These are phyloP conservation scores for Cladophialophora carrionii DNA, from an alignment of 2,329 filamentous ascomycete genomes.

Conservation along the genomic window DNA sequence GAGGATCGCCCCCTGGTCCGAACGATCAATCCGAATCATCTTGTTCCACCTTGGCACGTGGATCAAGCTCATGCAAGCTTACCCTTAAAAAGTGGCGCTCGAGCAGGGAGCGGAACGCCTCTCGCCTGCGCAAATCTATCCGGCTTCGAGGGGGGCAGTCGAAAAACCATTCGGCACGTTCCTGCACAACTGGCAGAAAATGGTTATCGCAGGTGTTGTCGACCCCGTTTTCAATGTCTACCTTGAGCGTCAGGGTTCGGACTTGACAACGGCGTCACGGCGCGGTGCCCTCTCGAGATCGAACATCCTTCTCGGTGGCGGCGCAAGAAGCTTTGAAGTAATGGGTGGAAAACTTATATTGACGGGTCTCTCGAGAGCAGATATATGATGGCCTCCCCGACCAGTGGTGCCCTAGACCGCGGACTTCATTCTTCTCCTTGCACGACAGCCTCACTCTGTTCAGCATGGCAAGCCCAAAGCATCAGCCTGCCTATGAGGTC, in stretches of 20 bases:
- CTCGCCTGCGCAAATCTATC: constrained; percentile 1
- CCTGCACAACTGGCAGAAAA: constrained; percentile 5
- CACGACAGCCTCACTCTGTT: neutral
- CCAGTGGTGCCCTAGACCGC: neutral
- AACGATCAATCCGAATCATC: constrained; percentile 19
- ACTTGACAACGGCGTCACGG: neutral
- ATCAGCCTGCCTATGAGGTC: constrained; percentile 14
- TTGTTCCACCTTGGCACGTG: constrained; percentile 25
- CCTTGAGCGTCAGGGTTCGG: neutral
- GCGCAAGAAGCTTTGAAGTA: neutral
- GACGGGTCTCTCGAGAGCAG: neutral
- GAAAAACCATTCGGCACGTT: neutral
- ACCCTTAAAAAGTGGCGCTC: neutral
- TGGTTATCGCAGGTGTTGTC: neutral
- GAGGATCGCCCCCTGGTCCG: constrained; percentile 10
- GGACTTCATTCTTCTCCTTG: neutral
- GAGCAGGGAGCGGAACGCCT: constrained; percentile 4
- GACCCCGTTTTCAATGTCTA: neutral
- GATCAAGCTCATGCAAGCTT: constrained; percentile 10
- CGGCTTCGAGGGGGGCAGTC: neutral
- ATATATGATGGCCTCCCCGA: constrained; percentile 2
- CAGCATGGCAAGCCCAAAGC: constrained; percentile 15
- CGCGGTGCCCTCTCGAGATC: neutral
- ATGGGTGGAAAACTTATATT: neutral
- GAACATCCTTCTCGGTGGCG: neutral